Evolutionary conservation across 768 basidiomycete species (phyloP), one percentile per base, ranked within the genome.

Genomic region (Agaricus subrufescens): DNA sequence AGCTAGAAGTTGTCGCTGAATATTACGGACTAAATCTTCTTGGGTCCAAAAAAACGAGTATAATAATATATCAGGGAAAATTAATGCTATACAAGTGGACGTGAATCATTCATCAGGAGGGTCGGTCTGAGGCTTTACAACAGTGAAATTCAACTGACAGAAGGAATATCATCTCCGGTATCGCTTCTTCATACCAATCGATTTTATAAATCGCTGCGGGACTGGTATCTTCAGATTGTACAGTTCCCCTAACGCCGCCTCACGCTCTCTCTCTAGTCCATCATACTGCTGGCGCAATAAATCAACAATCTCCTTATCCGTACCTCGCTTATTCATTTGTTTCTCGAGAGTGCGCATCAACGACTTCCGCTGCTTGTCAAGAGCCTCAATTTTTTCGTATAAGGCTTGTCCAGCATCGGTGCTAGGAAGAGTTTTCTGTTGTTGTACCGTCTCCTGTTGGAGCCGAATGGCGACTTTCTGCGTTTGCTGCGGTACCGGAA

Each of bases 381-480:
- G 54, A 30, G 63, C 63, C 30, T 67, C 62, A 14, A 72, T 59
- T 0, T 62, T 61, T n/a, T 56, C 59, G 39, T 62, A 58, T 31
- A 64, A 54, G 12, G 59, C 61, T 48, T 63, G 61, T 7, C 65
- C 68, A 15, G 65, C 68, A 15, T 56, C 56, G 27, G 68, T 68
- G 25, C 63, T 66, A 2, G 59, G 50, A 42, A 69, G 65, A 26
- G 57, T 45, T 25, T 60, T 63, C 11, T 57, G 43, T 29, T 63
- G 54, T 38, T 63, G 54, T 0, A 64, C 63, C 26, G 66, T 58
- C 46, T 69, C 68, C n/a, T 60, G 53, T 48, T 69, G 68, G 27
- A 68, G 26, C n/a, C 38, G 54, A 19, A 55, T 3, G 11, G 37
- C 52, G 23, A 2, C 40, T 34, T 34, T 34, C 11, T 34, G 34